Percentiles rank a stretch among this genome's conserved stretches.
These are phyloP conservation scores for Triadica sebifera DNA, from an alignment of 345 rosid genomes.

Conservation along the genomic window DNA sequence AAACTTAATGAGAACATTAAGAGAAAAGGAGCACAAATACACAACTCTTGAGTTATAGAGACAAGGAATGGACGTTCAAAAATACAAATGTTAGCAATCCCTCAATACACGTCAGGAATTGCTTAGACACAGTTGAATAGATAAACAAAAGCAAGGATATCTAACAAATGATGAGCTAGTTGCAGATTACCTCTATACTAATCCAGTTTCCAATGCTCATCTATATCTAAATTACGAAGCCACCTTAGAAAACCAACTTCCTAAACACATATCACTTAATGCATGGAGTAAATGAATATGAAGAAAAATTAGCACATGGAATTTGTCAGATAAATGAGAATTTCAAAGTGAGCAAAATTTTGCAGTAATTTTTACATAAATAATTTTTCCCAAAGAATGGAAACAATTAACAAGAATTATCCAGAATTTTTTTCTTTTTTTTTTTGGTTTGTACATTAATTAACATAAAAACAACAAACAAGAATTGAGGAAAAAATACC, in stretches of 20 bases:
- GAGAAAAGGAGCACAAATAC: background rate
- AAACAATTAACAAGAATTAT: background rate
- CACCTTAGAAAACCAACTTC: constrained; percentile 7
- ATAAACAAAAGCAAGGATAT: background rate
- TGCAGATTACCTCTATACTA: background rate
- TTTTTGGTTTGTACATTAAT: background rate
- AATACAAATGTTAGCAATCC: background rate
- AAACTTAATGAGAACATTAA: constrained; percentile 4
- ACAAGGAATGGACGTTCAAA: background rate
- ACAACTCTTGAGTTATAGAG: background rate
- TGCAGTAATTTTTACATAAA: background rate
- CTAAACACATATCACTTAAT: background rate
- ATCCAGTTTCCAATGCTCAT: background rate
- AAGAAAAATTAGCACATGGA: background rate
- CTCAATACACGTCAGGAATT: background rate
- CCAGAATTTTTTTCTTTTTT: background rate
- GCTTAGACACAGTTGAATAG: background rate
- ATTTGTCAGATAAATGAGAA: background rate
- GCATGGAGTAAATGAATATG: background rate
- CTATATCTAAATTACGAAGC: background rate
- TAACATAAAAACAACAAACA: background rate
- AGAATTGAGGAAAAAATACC: background rate
- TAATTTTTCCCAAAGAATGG: background rate
- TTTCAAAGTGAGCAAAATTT: no score
- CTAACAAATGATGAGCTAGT: background rate